These are phyloP conservation scores for Fusarium sp. DNA, from an alignment of 2,329 filamentous ascomycete genomes.

Conservation along the genomic window DNA sequence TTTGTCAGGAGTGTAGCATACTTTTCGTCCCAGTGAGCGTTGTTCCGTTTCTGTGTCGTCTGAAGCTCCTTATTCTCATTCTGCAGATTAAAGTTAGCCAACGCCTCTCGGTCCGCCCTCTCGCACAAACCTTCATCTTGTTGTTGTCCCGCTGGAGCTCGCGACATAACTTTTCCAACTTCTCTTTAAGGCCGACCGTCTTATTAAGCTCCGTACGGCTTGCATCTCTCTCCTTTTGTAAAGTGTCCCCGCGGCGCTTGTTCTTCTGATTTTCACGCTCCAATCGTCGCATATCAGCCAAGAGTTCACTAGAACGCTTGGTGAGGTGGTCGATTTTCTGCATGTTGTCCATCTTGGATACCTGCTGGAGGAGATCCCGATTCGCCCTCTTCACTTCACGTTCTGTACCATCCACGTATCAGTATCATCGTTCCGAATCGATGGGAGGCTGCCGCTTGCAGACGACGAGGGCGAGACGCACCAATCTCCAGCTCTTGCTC, in stretches of 20 bases:
- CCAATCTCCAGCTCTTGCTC: slow-evolving; percentile 97
- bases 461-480: slow-evolving; percentile 58
- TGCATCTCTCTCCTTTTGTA: slow-evolving; percentile 97
- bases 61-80: slow-evolving; percentile 94
- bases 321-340: slow-evolving; percentile 92
- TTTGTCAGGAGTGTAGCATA: slow-evolving; percentile 84
- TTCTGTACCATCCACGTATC: slow-evolving; percentile 66
- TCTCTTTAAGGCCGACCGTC: slow-evolving; percentile 91
- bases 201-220: slow-evolving; percentile 90
- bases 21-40: slow-evolving; percentile 85
- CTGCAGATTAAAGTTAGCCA: slow-evolving; percentile 57
- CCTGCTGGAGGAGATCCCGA: slow-evolving; percentile 86
- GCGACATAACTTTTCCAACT: slow-evolving; percentile 93
- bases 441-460: slow-evolving; percentile 19
- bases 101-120: not conserved
- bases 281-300: slow-evolving; percentile 94
- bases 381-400: slow-evolving; percentile 95
- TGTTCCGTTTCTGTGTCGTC: slow-evolving; percentile 85
- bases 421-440: slow-evolving; percentile 36
- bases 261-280: slow-evolving; percentile 96
- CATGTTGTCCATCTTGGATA: slow-evolving; percentile 91
- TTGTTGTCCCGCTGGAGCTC: slow-evolving; percentile 98
- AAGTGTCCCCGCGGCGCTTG: slow-evolving; percentile 91
- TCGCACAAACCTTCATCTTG: slow-evolving; percentile 83
- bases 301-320: slow-evolving; percentile 89